phyloP scores from a whole-genome alignment of 2,329 filamentous ascomycete genomes.

The Microascus cirrosus region DNA sequence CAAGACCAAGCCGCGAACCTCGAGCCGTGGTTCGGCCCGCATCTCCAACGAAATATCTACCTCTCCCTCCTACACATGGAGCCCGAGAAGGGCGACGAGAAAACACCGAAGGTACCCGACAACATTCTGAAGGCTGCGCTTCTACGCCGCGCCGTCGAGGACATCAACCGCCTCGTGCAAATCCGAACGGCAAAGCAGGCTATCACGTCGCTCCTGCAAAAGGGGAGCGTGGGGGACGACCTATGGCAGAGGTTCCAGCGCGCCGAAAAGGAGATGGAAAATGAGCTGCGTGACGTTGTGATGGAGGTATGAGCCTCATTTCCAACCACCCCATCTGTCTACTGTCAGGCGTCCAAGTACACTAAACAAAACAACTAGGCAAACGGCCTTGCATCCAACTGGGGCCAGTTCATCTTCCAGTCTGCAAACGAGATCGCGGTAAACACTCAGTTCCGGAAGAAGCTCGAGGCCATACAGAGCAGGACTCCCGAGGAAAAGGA shows the following conservation, averaged over 20 bases:
- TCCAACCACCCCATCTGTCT: background rate
- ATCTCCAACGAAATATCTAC: slow-evolving; percentile 90
- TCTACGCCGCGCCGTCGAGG: slow-evolving; percentile 78
- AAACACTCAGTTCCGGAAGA: slow-evolving; percentile 65
- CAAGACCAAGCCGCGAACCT: slow-evolving; percentile 70
- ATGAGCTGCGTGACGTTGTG: slow-evolving; percentile 88
- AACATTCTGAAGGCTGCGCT: slow-evolving; percentile 81
- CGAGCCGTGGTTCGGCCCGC: slow-evolving; percentile 86
- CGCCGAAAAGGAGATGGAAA: slow-evolving; percentile 96
- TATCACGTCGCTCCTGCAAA: slow-evolving; percentile 69
- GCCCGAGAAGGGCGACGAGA: slow-evolving; percentile 50
- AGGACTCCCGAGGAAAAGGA: slow-evolving; percentile 65
- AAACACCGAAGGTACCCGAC: slow-evolving; percentile 63
- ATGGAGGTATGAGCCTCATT: slow-evolving; percentile 58
- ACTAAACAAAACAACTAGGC: slow-evolving; percentile 44
- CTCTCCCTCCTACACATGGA: slow-evolving; percentile 78
- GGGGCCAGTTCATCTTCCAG: slow-evolving; percentile 95
- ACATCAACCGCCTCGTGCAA: slow-evolving; percentile 84
- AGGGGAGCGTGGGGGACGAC: slow-evolving; percentile 91
- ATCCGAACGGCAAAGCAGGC: slow-evolving; percentile 83
- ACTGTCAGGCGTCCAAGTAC: too few species aligned
- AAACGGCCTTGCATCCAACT: slow-evolving; percentile 77
- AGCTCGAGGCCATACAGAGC: slow-evolving; percentile 62
- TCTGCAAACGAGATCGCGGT: slow-evolving; percentile 91
- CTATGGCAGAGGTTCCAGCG: slow-evolving; percentile 85